phyloP scores from a whole-genome alignment of 306 rosid genomes.

The Astragalus glycyphyllos region DNA sequence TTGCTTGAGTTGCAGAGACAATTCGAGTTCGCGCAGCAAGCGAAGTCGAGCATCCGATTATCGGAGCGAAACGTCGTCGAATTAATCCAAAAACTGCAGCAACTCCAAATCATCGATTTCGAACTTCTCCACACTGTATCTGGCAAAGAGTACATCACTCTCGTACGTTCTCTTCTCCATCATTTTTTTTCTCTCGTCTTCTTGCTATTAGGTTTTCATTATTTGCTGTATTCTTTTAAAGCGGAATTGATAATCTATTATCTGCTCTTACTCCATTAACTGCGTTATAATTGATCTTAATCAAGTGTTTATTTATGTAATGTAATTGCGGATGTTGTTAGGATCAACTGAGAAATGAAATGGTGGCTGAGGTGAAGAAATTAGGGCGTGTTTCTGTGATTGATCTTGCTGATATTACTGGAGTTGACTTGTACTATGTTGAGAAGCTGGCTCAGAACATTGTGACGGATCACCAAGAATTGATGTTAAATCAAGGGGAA shows the following conservation, averaged over 20 bases:
- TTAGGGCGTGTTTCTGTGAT: slow-evolving; percentile 83
- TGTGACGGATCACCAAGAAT: slow-evolving; percentile 58
- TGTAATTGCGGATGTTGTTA: slow-evolving; percentile 29
- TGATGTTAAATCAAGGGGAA: slow-evolving; percentile 90
- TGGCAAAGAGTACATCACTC: slow-evolving; percentile 98
- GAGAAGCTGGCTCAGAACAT: slow-evolving; percentile 80
- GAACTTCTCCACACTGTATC: slow-evolving; percentile 93
- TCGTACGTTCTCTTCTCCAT: slow-evolving; percentile 52
- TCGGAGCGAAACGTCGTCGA: slow-evolving; percentile 98
- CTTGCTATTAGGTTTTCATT: slow-evolving; percentile 31
- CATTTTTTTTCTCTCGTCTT: background rate
- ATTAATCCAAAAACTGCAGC: slow-evolving; percentile 89
- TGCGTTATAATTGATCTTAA: slow-evolving; percentile 8
- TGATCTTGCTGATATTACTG: slow-evolving; percentile 81
- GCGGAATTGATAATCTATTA: background rate
- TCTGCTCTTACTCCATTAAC: background rate
- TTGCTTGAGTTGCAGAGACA: slow-evolving; percentile 90
- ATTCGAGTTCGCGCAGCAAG: slow-evolving; percentile 96
- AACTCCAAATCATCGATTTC: slow-evolving; percentile 92
- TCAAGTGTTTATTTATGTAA: background rate
- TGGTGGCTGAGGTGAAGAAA: slow-evolving; percentile 71
- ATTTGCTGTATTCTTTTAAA: slow-evolving; percentile 5
- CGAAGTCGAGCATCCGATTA: slow-evolving; percentile 86
- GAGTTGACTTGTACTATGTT: slow-evolving; percentile 87
- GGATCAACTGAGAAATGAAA: slow-evolving; percentile 93